Conservation (phyloP, 2,329 filamentous ascomycete species). For the Pseudocercospora cruenta region DNA sequence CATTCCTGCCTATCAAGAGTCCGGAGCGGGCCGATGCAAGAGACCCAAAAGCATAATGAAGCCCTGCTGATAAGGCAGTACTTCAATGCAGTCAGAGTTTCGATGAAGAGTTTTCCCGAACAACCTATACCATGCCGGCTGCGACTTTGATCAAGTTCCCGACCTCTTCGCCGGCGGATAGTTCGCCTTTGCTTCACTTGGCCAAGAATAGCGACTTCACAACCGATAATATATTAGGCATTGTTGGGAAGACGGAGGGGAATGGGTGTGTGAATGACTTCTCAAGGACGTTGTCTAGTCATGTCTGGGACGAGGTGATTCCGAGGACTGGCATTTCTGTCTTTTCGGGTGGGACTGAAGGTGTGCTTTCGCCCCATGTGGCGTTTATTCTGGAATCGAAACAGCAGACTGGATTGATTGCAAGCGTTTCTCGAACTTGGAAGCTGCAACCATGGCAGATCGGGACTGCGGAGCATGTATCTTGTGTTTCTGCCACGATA, state of each 20-base stretch:
- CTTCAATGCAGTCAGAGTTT: not conserved
- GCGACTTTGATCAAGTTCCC: constrained; percentile 15
- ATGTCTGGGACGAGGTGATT: constrained; percentile 13
- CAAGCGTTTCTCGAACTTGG: constrained; percentile 9
- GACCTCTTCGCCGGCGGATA: constrained; percentile 14
- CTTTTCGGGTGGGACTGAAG: constrained; percentile 19
- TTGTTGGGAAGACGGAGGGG: constrained; percentile 20
- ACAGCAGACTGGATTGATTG: constrained; percentile 12
- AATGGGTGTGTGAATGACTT: constrained; percentile 22
- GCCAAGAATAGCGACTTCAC: not conserved
- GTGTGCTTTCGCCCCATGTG: constrained; percentile 15
- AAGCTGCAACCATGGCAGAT: constrained; percentile 16
- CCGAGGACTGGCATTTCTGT: constrained; percentile 10
- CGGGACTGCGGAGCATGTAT: constrained; percentile 9
- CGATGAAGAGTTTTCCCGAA: constrained; percentile 6
- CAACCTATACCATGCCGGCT: constrained; percentile 7
- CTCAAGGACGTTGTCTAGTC: constrained; percentile 6
- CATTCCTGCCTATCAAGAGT: not conserved
- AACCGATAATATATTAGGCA: constrained; percentile 7
- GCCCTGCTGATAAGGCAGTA: constrained; percentile 2
- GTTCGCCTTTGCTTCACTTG: not conserved
- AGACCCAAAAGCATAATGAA: constrained; percentile 7
- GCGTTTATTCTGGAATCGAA: constrained; percentile 4
- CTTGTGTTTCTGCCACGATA: constrained; percentile 3
- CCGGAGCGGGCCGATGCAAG: constrained; percentile 4